A percentile compares a stretch with the other conserved stretches of the same genome.
Evolutionary conservation across 2,329 filamentous ascomycete species (phyloP).

Genomic region (Ceratocystis smalleyi): DNA sequence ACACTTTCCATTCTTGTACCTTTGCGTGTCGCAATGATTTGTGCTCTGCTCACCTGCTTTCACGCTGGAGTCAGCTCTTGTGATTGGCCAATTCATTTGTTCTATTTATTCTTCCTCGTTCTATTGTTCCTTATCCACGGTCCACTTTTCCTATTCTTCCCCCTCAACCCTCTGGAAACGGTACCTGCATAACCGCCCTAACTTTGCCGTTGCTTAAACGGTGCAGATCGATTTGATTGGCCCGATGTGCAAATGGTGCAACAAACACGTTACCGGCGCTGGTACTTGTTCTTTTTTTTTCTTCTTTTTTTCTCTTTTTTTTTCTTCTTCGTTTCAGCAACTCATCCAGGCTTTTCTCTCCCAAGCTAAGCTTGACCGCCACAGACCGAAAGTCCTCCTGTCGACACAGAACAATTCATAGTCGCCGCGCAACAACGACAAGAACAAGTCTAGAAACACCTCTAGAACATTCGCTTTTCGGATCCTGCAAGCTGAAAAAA

Average conservation of each 20-base stretch:
- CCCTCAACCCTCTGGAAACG: background rate
- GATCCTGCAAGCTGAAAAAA: background rate
- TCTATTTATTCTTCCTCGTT: background rate
- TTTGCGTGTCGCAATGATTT: background rate
- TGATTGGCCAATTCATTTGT: background rate
- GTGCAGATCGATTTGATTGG: background rate
- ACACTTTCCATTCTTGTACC: background rate
- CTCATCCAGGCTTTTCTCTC: too few species aligned
- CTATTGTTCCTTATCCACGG: background rate
- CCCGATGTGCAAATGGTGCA: background rate
- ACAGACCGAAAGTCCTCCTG: background rate
- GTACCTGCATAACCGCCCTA: constrained; percentile 1
- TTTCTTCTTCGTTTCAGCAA: too few species aligned
- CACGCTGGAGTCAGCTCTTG: background rate
- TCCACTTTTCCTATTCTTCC: background rate
- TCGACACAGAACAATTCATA: constrained; percentile 2
- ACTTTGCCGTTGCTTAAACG: background rate
- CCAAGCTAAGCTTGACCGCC: too few species aligned
- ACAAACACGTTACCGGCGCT: too few species aligned
- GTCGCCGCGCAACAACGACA: background rate
- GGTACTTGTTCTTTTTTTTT: too few species aligned
- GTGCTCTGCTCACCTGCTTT: background rate
- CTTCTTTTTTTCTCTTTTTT: too few species aligned
- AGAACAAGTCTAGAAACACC: constrained; percentile 1
- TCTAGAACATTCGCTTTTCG: background rate